Base-by-base conservation (phyloP, 2,329 filamentous ascomycete species). In the Bipolaris oryzae region DNA sequence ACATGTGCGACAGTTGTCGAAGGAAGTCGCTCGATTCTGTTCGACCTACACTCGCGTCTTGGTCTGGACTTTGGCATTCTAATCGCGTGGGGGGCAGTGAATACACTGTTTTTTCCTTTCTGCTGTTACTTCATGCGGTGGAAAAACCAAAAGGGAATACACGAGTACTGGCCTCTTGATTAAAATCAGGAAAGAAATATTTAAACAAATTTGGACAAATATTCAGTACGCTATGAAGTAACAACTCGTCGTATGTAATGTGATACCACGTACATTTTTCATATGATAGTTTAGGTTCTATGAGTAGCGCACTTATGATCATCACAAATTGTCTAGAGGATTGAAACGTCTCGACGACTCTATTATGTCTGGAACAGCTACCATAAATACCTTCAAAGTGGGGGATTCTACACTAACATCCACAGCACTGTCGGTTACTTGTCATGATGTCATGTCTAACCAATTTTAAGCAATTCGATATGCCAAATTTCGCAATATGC, bases 61-160 rank as follows among this genome's bases (percentile, higher is more conserved):
- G 85, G 85, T 0, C 69, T 87, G 2, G 84, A 89, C 60, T 84
- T 89, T 70, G 86, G 82, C 0, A 74, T 89, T 1, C 69, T 89
- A 41, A 81, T 87, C 56, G 81, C 81, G 0, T 89, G 85, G 86
- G 74, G 72, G 1, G 83, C 77, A 0, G 71, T 86, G 3, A 84
- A 84, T 54, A 81, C 81, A 0, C 65, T 69, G 0, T 57, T 87
- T 7, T 87, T 86, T 64, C 85, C 84, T 0, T 60, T 85, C 21
- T 73, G 72, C n/a, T 80, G 77, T 57, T 77, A 69, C 55, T 78
- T 77, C 38, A 74, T 78, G 70, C 56, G 73, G 20, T 60, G 57
- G 57, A 60, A 60, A 15, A 51, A 50, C 15, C 50, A 60, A 21
- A 50, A 52, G 20, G 45, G 49, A 0, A 45, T 65, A 11, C 61